Percentiles rank a stretch among this genome's conserved stretches.
phyloP scores from a whole-genome alignment of 805 yeast species.

The Saturnispora mendoncae region DNA sequence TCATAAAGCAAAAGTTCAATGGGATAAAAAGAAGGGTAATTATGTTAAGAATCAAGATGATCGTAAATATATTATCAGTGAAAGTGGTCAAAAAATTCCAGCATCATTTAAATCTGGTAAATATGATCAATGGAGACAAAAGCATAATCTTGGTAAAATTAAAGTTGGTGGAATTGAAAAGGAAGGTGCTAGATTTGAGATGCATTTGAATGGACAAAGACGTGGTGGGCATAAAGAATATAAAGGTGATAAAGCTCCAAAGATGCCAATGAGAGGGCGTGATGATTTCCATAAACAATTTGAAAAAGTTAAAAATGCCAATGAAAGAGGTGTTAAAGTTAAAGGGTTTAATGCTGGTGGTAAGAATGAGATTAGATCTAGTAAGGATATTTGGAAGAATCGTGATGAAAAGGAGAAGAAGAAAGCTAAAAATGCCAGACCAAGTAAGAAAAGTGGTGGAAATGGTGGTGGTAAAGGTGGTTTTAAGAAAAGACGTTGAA shows the following conservation, averaged over 20 bases:
- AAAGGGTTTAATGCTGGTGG: conserved; percentile 52
- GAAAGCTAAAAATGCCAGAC: conserved; percentile 81
- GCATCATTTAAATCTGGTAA: conserved; percentile 88
- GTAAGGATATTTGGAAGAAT: conserved; percentile 70
- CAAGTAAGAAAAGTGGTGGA: no score
- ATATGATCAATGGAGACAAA: conserved; percentile 84
- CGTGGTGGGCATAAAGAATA: conserved; percentile 57
- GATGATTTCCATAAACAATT: conserved; percentile 79
- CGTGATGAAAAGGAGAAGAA: conserved; percentile 64
- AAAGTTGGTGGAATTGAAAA: conserved; percentile 48
- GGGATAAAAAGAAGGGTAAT: conserved; percentile 93
- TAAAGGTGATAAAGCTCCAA: conserved; percentile 69
- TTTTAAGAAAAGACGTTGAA: conserved; percentile 24
- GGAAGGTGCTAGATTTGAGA: conserved; percentile 22
- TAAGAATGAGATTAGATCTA: conserved; percentile 50
- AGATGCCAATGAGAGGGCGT: conserved; percentile 80
- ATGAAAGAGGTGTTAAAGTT: conserved; percentile 62
- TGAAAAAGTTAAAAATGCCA: conserved; percentile 72
- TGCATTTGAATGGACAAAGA: conserved; percentile 29
- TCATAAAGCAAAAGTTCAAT: conserved; percentile 61
- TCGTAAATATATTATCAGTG: conserved; percentile 85
- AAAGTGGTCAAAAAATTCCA: conserved; percentile 86
- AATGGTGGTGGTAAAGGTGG: no score
- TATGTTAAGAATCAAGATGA: conserved; percentile 78
- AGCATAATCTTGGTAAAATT: conserved; percentile 45